phyloP scores from a whole-genome alignment of 176 grass and related monocot species.

The Zea luxurians region DNA sequence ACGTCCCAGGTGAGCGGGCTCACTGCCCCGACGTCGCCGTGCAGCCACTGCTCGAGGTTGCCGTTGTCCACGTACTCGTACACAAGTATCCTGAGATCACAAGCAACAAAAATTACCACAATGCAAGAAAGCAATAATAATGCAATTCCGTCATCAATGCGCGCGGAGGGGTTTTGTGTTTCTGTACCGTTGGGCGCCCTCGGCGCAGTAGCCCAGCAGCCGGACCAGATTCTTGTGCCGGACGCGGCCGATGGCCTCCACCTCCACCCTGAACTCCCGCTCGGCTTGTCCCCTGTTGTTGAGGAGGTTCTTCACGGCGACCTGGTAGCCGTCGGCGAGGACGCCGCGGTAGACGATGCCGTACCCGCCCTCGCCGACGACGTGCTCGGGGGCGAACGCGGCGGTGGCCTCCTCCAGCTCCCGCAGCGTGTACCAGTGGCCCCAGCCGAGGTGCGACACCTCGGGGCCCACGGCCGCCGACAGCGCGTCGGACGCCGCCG shows the following conservation, averaged over 20 bases:
- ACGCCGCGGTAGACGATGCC: constrained; percentile 87
- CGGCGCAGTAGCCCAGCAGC: constrained; percentile 80
- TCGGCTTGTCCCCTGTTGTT: constrained; percentile 94
- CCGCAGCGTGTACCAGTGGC: constrained; percentile 96
- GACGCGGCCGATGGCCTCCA: constrained; percentile 91
- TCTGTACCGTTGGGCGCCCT: constrained; percentile 69
- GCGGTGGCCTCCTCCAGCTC: constrained; percentile 82
- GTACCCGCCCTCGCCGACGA: constrained; percentile 97
- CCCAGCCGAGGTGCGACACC: constrained; percentile 90
- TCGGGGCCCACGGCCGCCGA: constrained; percentile 44
- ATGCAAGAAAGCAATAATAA: too few relatives aligned
- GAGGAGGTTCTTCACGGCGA: constrained; percentile 93
- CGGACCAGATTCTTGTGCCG: constrained; percentile 84
- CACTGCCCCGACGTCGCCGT: constrained; percentile 58
- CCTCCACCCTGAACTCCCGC: constrained; percentile 87
- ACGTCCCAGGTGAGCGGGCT: constrained; percentile 79
- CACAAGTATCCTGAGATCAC: constrained; percentile 68
- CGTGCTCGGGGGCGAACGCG: constrained; percentile 68
- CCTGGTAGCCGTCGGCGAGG: constrained; percentile 56
- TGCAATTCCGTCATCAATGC: too few relatives aligned
- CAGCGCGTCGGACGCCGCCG: constrained; percentile 35
- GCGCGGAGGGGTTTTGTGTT: too few relatives aligned
- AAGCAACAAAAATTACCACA: too few relatives aligned
- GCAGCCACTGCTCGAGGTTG: constrained; percentile 92
- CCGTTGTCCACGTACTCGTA: constrained; percentile 87